Evolutionary conservation across 257 asterid species (phyloP).

Genomic region (Forsythia suspensa): DNA sequence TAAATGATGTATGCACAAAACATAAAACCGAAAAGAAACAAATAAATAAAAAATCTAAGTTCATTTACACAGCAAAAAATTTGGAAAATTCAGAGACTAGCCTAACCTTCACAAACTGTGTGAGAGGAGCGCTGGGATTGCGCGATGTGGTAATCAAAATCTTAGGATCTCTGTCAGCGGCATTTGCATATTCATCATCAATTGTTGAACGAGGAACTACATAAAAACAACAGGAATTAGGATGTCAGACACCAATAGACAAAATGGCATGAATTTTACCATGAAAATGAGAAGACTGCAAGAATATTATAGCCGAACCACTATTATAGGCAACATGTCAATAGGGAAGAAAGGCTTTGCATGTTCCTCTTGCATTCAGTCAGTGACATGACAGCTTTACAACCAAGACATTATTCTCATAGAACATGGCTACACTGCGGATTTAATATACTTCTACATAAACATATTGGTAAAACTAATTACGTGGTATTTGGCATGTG

Average conservation of each 20-base stretch:
- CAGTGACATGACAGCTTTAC: neutral
- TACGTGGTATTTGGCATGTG: neutral
- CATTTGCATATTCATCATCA: conserved; percentile 92
- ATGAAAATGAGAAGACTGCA: neutral
- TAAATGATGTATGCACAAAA: neutral
- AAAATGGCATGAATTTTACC: neutral
- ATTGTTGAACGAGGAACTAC: conserved; percentile 80
- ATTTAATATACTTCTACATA: too few species aligned
- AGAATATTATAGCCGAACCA: neutral
- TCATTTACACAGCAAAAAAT: neutral
- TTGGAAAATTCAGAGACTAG: conserved; percentile 4
- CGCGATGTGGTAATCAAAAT: conserved; percentile 90
- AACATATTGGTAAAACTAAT: neutral
- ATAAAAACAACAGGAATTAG: conserved; percentile 10
- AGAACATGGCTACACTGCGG: neutral
- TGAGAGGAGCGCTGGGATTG: conserved; percentile 91
- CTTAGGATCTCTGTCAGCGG: conserved; percentile 76
- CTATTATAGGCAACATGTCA: neutral
- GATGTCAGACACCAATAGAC: neutral
- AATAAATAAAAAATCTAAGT: neutral
- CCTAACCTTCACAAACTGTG: conserved; percentile 89
- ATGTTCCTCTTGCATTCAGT: neutral
- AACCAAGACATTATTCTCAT: neutral
- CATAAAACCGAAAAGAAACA: neutral
- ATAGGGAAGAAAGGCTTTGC: neutral